Percentiles rank a stretch among this genome's conserved stretches.
Evolutionary conservation across 2,329 filamentous ascomycete species (phyloP).

Genomic region (Cercospora nicotianae): DNA sequence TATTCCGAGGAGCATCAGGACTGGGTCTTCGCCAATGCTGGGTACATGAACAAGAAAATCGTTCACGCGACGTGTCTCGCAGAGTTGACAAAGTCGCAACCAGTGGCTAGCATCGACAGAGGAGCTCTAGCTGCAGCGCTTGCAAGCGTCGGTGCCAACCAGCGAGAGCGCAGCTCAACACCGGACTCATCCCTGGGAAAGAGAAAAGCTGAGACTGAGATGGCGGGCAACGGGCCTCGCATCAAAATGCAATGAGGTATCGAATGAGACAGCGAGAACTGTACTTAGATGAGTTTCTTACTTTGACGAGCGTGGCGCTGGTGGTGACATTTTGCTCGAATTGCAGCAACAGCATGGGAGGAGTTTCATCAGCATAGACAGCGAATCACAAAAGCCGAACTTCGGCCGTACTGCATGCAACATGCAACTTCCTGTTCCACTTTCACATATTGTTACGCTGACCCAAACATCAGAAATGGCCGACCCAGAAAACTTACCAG

Average conservation of each 20-base stretch:
- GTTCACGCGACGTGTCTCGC: slow-evolving; percentile 89
- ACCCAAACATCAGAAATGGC: slow-evolving; percentile 3
- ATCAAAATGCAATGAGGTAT: slow-evolving; percentile 27
- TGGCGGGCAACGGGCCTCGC: slow-evolving; percentile 26
- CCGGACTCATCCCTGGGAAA: slow-evolving; percentile 39
- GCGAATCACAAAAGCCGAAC: slow-evolving; percentile 1
- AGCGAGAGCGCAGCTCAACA: slow-evolving; percentile 38
- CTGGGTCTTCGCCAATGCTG: slow-evolving; percentile 93
- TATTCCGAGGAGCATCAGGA: slow-evolving; percentile 94
- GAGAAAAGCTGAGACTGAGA: slow-evolving; percentile 38
- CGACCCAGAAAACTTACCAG: slow-evolving; percentile 17
- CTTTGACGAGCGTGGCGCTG: slow-evolving; percentile 9
- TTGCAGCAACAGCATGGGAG: slow-evolving; percentile 1
- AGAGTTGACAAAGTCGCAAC: slow-evolving; percentile 66
- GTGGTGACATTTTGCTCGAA: not conserved
- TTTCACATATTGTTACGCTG: not conserved
- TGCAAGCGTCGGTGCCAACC: slow-evolving; percentile 20
- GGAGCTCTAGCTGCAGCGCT: slow-evolving; percentile 32
- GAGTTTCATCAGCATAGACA: not conserved
- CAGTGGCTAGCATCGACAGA: slow-evolving; percentile 9
- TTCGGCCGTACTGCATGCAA: not conserved
- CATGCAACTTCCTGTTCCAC: not conserved
- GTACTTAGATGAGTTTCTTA: not conserved
- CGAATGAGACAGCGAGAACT: not conserved
- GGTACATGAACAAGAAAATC: slow-evolving; percentile 72